Evolutionary conservation across 1,139 yeast species (phyloP).

Genomic region (Kurtzmaniella quercitrusa): DNA sequence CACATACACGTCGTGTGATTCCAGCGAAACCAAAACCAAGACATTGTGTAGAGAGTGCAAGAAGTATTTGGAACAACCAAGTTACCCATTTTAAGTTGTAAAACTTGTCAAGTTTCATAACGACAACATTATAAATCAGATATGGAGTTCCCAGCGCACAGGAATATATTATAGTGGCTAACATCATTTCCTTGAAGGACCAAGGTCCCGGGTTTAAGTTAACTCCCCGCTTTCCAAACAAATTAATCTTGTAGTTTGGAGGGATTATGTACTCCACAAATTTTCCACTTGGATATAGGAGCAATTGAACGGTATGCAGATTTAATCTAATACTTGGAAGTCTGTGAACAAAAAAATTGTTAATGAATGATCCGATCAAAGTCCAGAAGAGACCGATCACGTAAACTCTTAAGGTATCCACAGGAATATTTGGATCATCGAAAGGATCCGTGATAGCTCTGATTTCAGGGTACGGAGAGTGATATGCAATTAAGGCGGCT

Average conservation of each 20-base stretch:
- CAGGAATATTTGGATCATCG: conserved; percentile 37
- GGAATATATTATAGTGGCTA: conserved; percentile 39
- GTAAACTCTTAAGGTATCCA: conserved; percentile 41
- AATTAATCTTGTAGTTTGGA: conserved; percentile 16
- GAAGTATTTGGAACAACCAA: conserved; percentile 33
- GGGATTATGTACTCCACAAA: conserved; percentile 37
- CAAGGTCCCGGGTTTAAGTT: conserved; percentile 42
- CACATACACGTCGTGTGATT: conserved; percentile 40
- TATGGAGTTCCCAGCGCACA: conserved; percentile 46
- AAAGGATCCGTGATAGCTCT: conserved; percentile 43
- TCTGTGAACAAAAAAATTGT: conserved; percentile 43
- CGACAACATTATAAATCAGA: conserved; percentile 41
- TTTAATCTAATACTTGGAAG: conserved; percentile 37
- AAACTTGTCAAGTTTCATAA: conserved; percentile 41
- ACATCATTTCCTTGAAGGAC: conserved; percentile 30
- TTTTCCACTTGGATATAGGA: conserved; percentile 39
- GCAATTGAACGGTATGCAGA: conserved; percentile 40
- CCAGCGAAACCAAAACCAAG: conserved; percentile 48
- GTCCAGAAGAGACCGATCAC: conserved; percentile 42
- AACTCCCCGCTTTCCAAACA: conserved; percentile 17
- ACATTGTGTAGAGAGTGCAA: conserved; percentile 40
- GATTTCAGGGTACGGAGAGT: conserved; percentile 46
- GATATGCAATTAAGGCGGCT: conserved; percentile 40
- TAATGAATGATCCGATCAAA: conserved; percentile 37
- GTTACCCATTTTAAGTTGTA: conserved; percentile 45